A percentile compares a stretch with the other conserved stretches of the same genome.
Conservation (phyloP, 2,329 filamentous ascomycete species). For the Nemania sp. region DNA sequence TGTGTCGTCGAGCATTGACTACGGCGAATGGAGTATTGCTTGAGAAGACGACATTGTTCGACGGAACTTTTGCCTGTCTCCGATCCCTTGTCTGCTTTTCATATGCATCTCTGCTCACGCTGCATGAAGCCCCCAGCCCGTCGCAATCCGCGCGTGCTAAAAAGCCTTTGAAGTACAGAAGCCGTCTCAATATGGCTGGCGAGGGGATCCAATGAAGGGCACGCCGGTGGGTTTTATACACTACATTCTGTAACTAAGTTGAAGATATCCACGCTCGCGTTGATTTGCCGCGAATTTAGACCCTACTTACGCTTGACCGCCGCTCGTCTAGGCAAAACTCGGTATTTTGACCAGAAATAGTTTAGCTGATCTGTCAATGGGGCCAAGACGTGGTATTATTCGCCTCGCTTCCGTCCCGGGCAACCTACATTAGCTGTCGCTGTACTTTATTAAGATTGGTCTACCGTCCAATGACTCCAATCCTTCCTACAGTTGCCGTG, state of each 20-base stretch:
- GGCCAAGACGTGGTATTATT: conserved; percentile 36
- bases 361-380: conserved; percentile 44
- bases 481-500: conserved; percentile 1
- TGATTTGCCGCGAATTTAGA: conserved; percentile 19
- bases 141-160: background rate
- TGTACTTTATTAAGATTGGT: conserved; percentile 1
- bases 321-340: conserved; percentile 24
- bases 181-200: conserved; percentile 2
- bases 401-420: conserved; percentile 21
- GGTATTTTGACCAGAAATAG: conserved; percentile 46
- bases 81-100: background rate
- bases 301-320: conserved; percentile 4
- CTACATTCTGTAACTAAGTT: background rate
- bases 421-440: conserved; percentile 7
- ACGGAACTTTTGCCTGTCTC: background rate
- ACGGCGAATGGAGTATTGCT: background rate
- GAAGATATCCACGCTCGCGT: background rate
- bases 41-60: background rate
- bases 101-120: conserved; percentile 6
- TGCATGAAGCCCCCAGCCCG: background rate
- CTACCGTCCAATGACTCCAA: background rate
- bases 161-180: background rate
- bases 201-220: conserved; percentile 5
- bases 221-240: background rate
- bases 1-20: background rate